Conservation (phyloP, 108 stramenopile genomes). For the Pelagomonas calceolata region DNA sequence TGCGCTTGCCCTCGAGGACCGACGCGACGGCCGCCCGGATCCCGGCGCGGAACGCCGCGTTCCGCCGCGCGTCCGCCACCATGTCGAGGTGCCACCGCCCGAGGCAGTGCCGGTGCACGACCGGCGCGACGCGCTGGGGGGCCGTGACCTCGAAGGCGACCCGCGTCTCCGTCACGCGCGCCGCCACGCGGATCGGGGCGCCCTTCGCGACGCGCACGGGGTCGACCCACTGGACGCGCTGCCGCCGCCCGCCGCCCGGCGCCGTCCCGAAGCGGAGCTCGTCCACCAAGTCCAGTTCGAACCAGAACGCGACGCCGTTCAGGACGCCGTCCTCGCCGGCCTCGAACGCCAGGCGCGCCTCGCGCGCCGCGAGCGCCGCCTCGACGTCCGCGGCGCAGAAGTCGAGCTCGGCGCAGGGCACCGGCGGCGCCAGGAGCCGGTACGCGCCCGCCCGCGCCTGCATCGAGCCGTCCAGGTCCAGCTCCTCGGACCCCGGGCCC, state of each 20-base stretch:
- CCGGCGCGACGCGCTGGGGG: not conserved
- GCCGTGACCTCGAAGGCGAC: not conserved
- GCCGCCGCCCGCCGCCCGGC: not conserved
- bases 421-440: not conserved
- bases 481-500: not conserved
- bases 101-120: not conserved
- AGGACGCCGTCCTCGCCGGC: not conserved
- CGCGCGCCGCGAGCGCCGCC: not conserved
- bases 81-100: not conserved
- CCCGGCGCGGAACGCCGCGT: not conserved
- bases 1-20: not conserved
- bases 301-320: not conserved
- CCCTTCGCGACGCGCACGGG: not conserved
- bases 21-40: not conserved
- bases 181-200: not conserved
- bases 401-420: not conserved
- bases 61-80: not conserved
- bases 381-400: not conserved
- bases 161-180: not conserved
- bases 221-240: not conserved
- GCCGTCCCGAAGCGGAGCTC: not conserved
- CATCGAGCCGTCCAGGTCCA: not conserved
- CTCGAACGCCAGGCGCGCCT: not conserved
- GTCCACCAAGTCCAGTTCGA: not conserved
- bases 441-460: not conserved